Percentiles rank a stretch among this genome's conserved stretches.
phyloP scores from a whole-genome alignment of 495 filamentous ascomycete genomes.

The Astrothelium subdiscretum region DNA sequence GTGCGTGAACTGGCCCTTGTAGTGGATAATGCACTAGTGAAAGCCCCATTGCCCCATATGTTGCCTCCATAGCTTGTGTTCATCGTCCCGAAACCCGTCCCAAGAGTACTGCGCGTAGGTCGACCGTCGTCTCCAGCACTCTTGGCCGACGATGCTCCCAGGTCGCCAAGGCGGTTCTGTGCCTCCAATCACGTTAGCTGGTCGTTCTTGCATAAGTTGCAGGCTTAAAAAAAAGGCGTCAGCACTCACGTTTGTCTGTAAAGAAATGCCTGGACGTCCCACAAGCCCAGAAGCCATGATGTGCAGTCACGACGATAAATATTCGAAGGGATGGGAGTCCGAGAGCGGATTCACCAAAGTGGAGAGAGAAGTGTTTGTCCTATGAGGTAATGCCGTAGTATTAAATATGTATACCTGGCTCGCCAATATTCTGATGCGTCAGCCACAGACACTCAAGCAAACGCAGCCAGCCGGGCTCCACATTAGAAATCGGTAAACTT shows the following conservation, averaged over 20 bases:
- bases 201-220: too few species aligned
- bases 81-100: background rate
- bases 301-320: background rate
- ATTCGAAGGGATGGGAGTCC: background rate
- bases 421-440: background rate
- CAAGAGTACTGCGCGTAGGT: background rate
- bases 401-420: background rate
- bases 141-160: background rate
- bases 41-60: background rate
- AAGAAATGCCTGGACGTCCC: background rate
- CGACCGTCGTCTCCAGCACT: background rate
- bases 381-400: background rate
- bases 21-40: background rate
- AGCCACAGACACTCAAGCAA: background rate
- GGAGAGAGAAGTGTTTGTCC: background rate
- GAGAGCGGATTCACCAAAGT: background rate
- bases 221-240: too few species aligned
- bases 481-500: background rate
- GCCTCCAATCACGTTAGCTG: background rate
- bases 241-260: background rate
- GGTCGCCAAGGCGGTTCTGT: background rate
- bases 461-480: background rate
- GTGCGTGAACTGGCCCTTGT: background rate
- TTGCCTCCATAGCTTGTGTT: conserved; percentile 1
- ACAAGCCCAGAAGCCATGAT: background rate